Percentiles rank a stretch among this genome's conserved stretches.
These are phyloP conservation scores for Hypoxylon sp. DNA, from an alignment of 2,329 filamentous ascomycete species.

Conservation along the genomic window DNA sequence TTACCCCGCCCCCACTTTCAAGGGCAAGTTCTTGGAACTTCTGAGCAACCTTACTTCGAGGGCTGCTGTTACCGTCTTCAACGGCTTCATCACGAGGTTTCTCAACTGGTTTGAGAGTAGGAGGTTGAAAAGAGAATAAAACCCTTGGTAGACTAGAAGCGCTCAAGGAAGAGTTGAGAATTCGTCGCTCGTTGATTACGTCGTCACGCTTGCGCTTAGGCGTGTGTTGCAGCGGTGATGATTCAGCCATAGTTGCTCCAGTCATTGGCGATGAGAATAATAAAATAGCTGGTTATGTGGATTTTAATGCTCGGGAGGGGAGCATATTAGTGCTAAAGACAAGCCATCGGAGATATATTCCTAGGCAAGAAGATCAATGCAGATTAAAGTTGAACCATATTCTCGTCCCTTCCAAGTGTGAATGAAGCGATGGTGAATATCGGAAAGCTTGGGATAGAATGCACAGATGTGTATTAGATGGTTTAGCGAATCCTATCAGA, in stretches of 20 bases:
- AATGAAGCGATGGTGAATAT: conserved; percentile 9
- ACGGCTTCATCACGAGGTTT: conserved; percentile 43
- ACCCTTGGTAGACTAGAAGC: conserved; percentile 43
- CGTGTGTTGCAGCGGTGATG: conserved; percentile 52
- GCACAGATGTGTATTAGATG: conserved; percentile 13
- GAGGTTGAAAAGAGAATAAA: conserved; percentile 64
- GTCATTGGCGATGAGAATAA: conserved; percentile 5
- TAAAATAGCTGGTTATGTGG: not conserved
- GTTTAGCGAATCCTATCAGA: conserved; percentile 32
- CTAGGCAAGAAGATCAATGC: conserved; percentile 6
- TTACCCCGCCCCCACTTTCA: conserved; percentile 63
- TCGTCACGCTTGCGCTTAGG: conserved; percentile 65
- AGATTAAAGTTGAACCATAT: conserved; percentile 3
- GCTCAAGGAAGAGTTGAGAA: conserved; percentile 51
- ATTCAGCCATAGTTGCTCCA: conserved; percentile 44
- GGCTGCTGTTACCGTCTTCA: conserved; percentile 67
- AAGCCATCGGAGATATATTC: conserved; percentile 22
- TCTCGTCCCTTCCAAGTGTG: conserved; percentile 4
- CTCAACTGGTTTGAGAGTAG: conserved; percentile 42
- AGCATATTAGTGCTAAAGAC: conserved; percentile 25
- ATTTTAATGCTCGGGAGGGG: conserved; percentile 8
- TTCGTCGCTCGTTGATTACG: conserved; percentile 50
- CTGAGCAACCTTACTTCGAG: conserved; percentile 67
- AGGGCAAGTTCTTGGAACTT: conserved; percentile 68
- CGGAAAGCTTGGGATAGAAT: not conserved